Percentiles rank a stretch among this genome's conserved stretches.
phyloP scores from a whole-genome alignment of 23 red algal species.

The Agarophyton chilense region DNA sequence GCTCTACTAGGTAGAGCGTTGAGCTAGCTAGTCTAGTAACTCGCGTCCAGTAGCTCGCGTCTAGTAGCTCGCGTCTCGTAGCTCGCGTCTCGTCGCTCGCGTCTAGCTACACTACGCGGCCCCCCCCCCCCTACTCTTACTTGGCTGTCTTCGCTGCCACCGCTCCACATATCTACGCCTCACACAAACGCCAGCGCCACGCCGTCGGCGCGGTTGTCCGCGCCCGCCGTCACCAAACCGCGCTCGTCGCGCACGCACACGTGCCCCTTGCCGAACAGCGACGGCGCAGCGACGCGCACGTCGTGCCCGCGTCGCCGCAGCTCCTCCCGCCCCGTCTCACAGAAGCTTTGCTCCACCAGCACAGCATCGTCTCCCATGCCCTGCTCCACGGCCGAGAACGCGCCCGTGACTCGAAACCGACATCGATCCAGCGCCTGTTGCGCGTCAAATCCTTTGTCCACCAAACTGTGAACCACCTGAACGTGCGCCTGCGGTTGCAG shows the following conservation, averaged over 20 bases:
- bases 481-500: conserved; percentile 98
- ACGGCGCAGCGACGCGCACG: background rate
- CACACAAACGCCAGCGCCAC: background rate
- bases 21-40: too few species aligned
- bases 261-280: conserved; percentile 46
- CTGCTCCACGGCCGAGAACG: conserved; percentile 40
- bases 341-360: conserved; percentile 45
- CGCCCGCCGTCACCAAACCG: conserved; percentile 40
- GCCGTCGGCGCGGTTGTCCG: conserved; percentile 67
- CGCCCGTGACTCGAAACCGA: conserved; percentile 81
- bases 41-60: too few species aligned
- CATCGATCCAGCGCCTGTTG: conserved; percentile 83
- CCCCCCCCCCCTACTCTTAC: too few species aligned
- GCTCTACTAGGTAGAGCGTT: too few species aligned
- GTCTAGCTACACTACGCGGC: too few species aligned
- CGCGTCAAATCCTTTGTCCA: conserved; percentile 81
- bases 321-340: background rate
- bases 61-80: too few species aligned
- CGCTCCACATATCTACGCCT: background rate
- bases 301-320: conserved; percentile 32
- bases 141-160: too few species aligned
- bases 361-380: conserved; percentile 59
- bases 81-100: too few species aligned
- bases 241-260: conserved; percentile 10
- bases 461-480: conserved; percentile 66